Evolutionary conservation across 1,284 basidiomycete genomes (phyloP), one percentile per base, ranked within the genome.

Genomic region (Violaceomyces palustris): DNA sequence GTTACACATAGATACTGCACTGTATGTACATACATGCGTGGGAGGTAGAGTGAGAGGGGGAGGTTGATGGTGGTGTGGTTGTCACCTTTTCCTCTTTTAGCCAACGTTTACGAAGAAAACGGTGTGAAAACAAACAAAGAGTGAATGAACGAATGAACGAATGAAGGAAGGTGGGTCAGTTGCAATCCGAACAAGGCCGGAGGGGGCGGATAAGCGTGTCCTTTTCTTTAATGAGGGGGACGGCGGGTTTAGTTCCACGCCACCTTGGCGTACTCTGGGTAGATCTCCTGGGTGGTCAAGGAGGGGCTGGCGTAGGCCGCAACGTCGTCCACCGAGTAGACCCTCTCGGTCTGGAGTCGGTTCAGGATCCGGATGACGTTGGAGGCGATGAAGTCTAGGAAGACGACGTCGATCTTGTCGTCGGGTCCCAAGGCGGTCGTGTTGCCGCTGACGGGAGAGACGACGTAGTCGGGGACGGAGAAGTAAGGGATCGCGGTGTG

Each of bases 271-370:
- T 64, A 71, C 0, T 55, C 37, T 12, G 61, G 61, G 39, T 69
- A 71, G 34, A 71, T 55, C 33, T 67, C 64, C 50, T 69, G 64
- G 5, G 63, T 69, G 4, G 66, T 66, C 28, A 66, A 47, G n/a
- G n/a, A n/a, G n/a, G n/a, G n/a, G 29, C 44, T 40, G 48, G 61
- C 65, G 57, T 67, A 71, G 2, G 45, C 32, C 1, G 35, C 25
- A 10, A 53, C 62, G 17, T 67, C 52, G 22, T n/a, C 26, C 12
- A 31, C 28, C 14, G 56, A 35, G 48, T 69, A 71, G 0, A 3
- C 40, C 23, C 39, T 55, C 11, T 40, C 26, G 8, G 30, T 38
- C 39, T 64, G 57, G 3, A 42, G 7, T 2, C 29, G 17, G 42
- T 61, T 61, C 11, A 64, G 34, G 29, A 64, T 47, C 19, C 42